Evolutionary conservation across 2,329 filamentous ascomycete species (phyloP), one percentile per base, ranked within the genome.

Genomic region (Nannizzia gypsea): DNA sequence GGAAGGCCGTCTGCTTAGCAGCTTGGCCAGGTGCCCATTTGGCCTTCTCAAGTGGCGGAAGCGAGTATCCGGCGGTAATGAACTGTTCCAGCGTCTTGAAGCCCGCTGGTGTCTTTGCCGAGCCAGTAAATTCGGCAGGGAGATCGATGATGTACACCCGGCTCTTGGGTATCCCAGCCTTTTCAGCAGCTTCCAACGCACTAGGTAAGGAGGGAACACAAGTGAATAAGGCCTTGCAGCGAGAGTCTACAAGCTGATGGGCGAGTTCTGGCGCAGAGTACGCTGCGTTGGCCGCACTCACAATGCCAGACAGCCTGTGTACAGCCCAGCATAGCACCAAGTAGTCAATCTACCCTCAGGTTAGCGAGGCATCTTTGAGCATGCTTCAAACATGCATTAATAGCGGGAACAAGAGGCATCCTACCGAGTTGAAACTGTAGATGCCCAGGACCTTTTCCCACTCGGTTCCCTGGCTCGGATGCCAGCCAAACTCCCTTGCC

Each of bases 371-470:
- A 13, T 36, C 9, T 13, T 36, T 36, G 3, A 13, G 3, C 31
- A 36, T 11, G n/a, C n/a, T n/a, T n/a, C n/a, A 3, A 36, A 36
- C 31, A 36, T 11, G 3, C 1, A 36, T 36, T 11, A 36, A 36
- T 13, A 36, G 1, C 6, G 31, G 13, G 13, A 3, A 36, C 31
- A 13, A 11, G 9, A 2, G 9, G 28, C 28, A 36, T 36, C 80
- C 62, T 73, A 89, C 87, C 31, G 88, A 89, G 70, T 95, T 95
- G 61, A 90, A 73, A n/a, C 86, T 85, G 74, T 89, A 95, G 28
- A 91, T 76, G 3, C 79, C 86, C 55, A 89, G 77, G 24, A 91
- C 87, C 71, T 90, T 90, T 67, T 93, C 88, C 86, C 86, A 93
- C 70, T 91, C 87, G 0, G 83, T 82, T 11, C 86, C 88, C 60